Base-by-base conservation (phyloP, 257 asterid genomes). In the Fraxinus pennsylvanica region DNA sequence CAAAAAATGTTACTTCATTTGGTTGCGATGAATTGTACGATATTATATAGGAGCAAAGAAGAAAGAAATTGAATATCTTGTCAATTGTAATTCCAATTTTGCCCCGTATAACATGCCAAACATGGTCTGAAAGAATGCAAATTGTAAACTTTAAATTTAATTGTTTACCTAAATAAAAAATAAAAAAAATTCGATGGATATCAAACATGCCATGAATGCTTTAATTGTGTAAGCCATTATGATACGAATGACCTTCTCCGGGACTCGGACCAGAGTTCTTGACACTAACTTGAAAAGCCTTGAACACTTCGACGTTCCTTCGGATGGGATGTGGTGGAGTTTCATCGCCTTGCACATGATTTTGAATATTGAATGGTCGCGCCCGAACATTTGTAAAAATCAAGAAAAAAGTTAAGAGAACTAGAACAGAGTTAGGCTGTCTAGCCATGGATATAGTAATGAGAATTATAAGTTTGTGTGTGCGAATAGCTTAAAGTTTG, bases 231-330 rank as follows among this genome's bases (percentile, higher is more conserved):
- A 68, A 82, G 8, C 78, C 81, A 4, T 35, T 38, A n/a, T 0
- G 13, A 27, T n/a, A 0, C 21, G 81, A 75, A 52, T 82, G 86
- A 0, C 83, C 86, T 22, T 65, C 86, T 1, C 86, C 83, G 0
- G 86, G 86, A 9, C 86, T 82, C 2, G 86, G 83, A 47, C 86
- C 86, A 0, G 86, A 79, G 43, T 75, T 75, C 79, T 76, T 54
- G 38, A 79, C 43, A 66, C 22, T 82, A 59, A 30, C 68, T 6
- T 39, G 3, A 50, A 29, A n/a, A 3, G 74, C 7, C 74, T 8
- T 43, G 66, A 47, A 47, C 68, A 71, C 65, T 25, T 63, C 73
- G 32, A 27, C 14, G 63, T 33, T 66, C 68, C 7, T 68, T n/a
- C 5, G 9, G 21, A 2, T 10, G 2, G 79, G 79, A 15, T 66